phyloP scores from a whole-genome alignment of 805 yeast genomes.

The Priceomyces fermenticarens region DNA sequence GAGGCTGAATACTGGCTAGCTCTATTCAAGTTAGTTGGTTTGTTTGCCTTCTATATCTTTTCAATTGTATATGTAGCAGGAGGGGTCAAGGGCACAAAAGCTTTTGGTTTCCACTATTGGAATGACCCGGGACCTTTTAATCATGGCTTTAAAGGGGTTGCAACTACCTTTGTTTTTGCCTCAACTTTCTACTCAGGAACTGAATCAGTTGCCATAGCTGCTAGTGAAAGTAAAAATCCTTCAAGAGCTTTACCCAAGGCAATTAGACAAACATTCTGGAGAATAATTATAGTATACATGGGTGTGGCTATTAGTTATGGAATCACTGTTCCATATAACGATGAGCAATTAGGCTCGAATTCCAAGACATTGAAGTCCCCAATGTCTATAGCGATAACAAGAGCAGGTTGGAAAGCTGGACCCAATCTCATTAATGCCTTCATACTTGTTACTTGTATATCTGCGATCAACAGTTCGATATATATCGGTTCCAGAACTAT shows the following conservation, averaged over 20 bases:
- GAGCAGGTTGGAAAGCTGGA: constrained; percentile 43
- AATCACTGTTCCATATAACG: constrained; percentile 29
- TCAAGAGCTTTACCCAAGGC: constrained; percentile 56
- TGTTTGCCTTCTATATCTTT: constrained; percentile 49
- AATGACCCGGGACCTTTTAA: constrained; percentile 42
- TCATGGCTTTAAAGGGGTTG: constrained; percentile 53
- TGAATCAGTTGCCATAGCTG: constrained; percentile 56
- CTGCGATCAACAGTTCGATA: constrained; percentile 68
- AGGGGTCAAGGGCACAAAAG: constrained; percentile 34
- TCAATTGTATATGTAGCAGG: constrained; percentile 47
- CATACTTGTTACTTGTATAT: constrained; percentile 58
- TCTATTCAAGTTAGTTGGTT: constrained; percentile 44
- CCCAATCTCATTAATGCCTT: constrained; percentile 60
- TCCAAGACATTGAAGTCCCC: constrained; percentile 41
- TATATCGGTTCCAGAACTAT: constrained; percentile 69
- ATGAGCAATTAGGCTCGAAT: constrained; percentile 24
- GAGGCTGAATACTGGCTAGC: constrained; percentile 57
- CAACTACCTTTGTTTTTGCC: constrained; percentile 55
- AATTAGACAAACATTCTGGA: constrained; percentile 52
- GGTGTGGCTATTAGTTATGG: constrained; percentile 57
- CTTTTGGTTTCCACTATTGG: constrained; percentile 44
- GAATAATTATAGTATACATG: constrained; percentile 52
- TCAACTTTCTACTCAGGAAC: constrained; percentile 60
- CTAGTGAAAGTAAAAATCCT: constrained; percentile 62
- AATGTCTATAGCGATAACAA: constrained; percentile 23